Base-by-base conservation (phyloP, 352 stramenopile species). In the Pythium oligandrum region DNA sequence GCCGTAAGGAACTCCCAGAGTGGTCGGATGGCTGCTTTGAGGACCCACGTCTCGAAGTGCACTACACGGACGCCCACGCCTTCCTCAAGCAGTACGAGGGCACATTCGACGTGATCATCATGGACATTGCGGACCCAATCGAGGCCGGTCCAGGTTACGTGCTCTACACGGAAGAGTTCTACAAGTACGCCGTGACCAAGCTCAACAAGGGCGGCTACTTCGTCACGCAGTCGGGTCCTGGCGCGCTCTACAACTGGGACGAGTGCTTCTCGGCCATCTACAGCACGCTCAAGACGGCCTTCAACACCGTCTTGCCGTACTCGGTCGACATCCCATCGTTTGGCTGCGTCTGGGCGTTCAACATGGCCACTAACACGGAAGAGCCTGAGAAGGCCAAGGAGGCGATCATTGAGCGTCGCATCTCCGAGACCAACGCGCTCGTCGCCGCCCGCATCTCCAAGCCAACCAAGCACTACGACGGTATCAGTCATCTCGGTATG, bases 71-170 rank as follows among this genome's bases (percentile, higher is more conserved):
- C 73, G 90, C 90, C 4, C 83, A 96, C 57, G 73, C 79, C 40
- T 97, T 96, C 60, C 72, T 97, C 44, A 88, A 90, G 64, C 56
- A 86, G 61, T 87, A 90, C 64, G 75, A 84, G 34, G 74, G 73
- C 61, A 85, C 70, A 36, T 88, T 92, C 56, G 95, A 99, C 64
- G 88, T 98, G 10, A 96, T 98, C 56, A 96, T 98, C 71, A 97
- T 98, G 84, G 95, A 98, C 68, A 98, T 98, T 57, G 88, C 84
- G 32, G 88, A 97, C 70, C 87, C 88, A 42, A 96, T 97, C 52
- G 92, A 98, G 68, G 93, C 91, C 36, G 95, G 95, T 42, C 95
- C 93, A 32, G 93, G 90, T 26, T 95, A 97, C 66, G 79, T 90
- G 62, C 70, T 90, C 4, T 88, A 87, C 67, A 86, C 73, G 32